phyloP scores from a whole-genome alignment of 108 stramenopile genomes.

The Nannochloropsis oceanica region DNA sequence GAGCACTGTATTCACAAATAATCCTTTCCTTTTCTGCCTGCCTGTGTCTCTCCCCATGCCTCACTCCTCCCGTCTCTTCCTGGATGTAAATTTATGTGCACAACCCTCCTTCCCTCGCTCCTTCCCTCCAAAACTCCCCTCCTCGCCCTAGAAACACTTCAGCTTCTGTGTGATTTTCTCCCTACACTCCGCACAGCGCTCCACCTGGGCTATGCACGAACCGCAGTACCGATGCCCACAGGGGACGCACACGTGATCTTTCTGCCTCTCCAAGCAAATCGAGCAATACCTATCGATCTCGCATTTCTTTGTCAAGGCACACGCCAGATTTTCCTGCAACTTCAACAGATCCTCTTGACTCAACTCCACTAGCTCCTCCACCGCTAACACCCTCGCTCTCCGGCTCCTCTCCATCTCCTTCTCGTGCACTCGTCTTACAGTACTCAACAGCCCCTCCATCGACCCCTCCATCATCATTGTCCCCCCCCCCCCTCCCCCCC shows the following conservation, averaged over 20 bases:
- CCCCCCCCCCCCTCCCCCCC: neutral
- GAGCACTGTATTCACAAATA: too few relatives aligned
- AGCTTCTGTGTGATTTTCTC: neutral
- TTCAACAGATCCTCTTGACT: neutral
- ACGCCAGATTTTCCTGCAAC: neutral
- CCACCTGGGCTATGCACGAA: neutral
- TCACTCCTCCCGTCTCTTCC: too few relatives aligned
- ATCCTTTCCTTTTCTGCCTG: too few relatives aligned
- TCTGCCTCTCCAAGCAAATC: neutral
- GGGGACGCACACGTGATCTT: neutral
- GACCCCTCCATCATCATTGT: neutral
- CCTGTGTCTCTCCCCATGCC: too few relatives aligned
- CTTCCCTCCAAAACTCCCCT: neutral
- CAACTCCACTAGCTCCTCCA: neutral
- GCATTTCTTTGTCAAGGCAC: neutral
- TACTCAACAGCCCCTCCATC: neutral
- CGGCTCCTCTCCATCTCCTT: neutral
- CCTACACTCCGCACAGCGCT: neutral
- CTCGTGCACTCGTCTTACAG: neutral
- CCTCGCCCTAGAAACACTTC: neutral
- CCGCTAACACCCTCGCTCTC: neutral
- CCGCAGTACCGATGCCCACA: neutral
- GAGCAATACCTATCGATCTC: neutral
- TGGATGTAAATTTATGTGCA: neutral
- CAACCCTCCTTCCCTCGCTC: neutral